Base-by-base conservation (phyloP, 2,329 filamentous ascomycete genomes). In the Blumeria hordei region DNA sequence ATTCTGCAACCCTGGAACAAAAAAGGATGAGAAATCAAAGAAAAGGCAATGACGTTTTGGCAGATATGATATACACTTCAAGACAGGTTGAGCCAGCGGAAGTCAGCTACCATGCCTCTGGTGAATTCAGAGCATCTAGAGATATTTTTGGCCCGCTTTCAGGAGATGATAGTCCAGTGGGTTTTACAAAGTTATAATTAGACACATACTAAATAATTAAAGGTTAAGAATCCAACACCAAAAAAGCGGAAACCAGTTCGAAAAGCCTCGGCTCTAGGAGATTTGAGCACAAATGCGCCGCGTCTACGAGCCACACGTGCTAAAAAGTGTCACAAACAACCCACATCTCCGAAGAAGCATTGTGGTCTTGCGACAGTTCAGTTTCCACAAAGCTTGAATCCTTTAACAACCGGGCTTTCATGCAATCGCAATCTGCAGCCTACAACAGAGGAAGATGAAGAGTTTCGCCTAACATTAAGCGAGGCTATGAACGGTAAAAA, bases 1-100 rank as follows among this genome's bases (percentile, higher is more conserved):
- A 90, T 66, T 79, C 85, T 54, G 85, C 85, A 4, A 84, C 81
- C 4, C 74, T 79, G 14, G 77, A 82, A 58, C 82, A 84, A 73
- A 81, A 78, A 61, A 75, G 80, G 49, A 85, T 78, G 68, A 74
- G 85, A 54, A 88, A 88, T 64, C 85, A 90, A 67, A 79, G 82
- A 62, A 90, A 90, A 66, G 77, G 81, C 55, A 73, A 71, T n/a
- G 80, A 78, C 0, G 79, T 86, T n/a, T 69, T 87, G 21, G 71
- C 76, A 55, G 75, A 76, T 57, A 78, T 90, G 67, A 74, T 80
- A 60, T 66, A 73, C 54, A 78, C 76, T 16, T 87, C 84, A 0
- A 71, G 74, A 59, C 71, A 73, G 2, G 77, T 87, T 36, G 74
- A 77, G 56, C 75, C 80, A 8, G 76, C 68, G 0, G 83, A 88